These are phyloP conservation scores for Hypsizygus marmoreus DNA, from an alignment of 768 basidiomycete species.

Conservation along the genomic window DNA sequence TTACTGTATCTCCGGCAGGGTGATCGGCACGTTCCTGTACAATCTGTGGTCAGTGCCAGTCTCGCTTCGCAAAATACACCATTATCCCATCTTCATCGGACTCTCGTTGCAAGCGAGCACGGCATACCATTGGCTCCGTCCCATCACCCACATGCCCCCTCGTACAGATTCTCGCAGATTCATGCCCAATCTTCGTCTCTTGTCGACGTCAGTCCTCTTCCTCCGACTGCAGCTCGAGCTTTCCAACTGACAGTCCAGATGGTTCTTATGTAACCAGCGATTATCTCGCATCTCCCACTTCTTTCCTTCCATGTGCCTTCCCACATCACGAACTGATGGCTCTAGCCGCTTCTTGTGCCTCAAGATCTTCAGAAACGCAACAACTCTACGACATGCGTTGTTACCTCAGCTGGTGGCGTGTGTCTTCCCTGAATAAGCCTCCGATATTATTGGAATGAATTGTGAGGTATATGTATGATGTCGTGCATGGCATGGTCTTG, in stretches of 20 bases:
- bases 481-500: too few species aligned
- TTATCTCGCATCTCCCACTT: constrained; percentile 20
- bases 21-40: constrained; percentile 39
- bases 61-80: constrained; percentile 7
- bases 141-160: constrained; percentile 21
- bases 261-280: constrained; percentile 25
- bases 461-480: constrained; percentile 6
- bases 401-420: constrained; percentile 19
- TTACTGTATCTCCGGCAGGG: constrained; percentile 26
- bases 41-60: constrained; percentile 20
- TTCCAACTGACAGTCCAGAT: constrained; percentile 9
- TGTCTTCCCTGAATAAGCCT: constrained; percentile 19
- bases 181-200: background rate
- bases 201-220: background rate
- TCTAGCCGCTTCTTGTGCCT: constrained; percentile 24
- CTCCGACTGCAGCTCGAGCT: background rate
- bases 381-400: constrained; percentile 16
- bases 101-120: constrained; percentile 36
- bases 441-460: constrained; percentile 17
- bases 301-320: constrained; percentile 24
- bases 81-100: constrained; percentile 42
- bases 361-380: constrained; percentile 9
- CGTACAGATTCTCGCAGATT: background rate
- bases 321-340: constrained; percentile 19
- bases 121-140: constrained; percentile 35